phyloP scores from a whole-genome alignment of 23 red algal species.

The Cyanidium caldarium region DNA sequence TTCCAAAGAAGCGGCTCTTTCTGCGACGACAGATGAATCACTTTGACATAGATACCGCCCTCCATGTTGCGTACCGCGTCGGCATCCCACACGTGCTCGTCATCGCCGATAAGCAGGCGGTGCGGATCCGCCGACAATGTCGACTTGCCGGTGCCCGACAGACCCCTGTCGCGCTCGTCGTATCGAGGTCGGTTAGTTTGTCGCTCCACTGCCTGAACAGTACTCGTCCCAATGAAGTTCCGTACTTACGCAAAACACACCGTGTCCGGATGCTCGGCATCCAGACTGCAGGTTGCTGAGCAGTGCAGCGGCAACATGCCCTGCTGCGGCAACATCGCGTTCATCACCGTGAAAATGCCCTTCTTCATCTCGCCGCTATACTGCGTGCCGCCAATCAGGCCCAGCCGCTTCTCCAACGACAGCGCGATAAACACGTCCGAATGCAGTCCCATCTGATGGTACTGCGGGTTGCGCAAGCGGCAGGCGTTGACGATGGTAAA shows the following conservation, averaged over 20 bases:
- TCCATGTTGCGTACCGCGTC: constrained; percentile 27
- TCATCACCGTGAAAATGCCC: constrained; percentile 17
- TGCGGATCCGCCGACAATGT: constrained; percentile 23
- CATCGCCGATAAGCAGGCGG: constrained; percentile 34
- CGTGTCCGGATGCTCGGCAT: neutral
- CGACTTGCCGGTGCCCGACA: constrained; percentile 37
- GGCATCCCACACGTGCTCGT: constrained; percentile 32
- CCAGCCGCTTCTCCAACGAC: constrained; percentile 5
- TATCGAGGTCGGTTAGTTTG: constrained; percentile 1
- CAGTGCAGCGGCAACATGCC: constrained; percentile 28
- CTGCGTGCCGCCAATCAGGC: constrained; percentile 25
- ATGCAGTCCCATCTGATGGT: constrained; percentile 2
- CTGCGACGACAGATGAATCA: constrained; percentile 16
- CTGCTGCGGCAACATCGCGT: constrained; percentile 7
- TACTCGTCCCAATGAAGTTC: neutral
- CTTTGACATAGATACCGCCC: constrained; percentile 37
- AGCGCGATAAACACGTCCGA: constrained; percentile 11
- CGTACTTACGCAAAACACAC: constrained; percentile 8
- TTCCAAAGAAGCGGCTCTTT: constrained; percentile 21
- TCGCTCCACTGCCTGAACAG: neutral
- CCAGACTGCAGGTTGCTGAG: constrained; percentile 1
- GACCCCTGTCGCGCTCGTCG: neutral
- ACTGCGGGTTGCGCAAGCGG: constrained; percentile 5
- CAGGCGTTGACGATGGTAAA: constrained; percentile 13
- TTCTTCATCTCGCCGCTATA: constrained; percentile 51